Base-by-base conservation (phyloP, 73 alveolate genomes). In the Paraurostyla sp. region DNA sequence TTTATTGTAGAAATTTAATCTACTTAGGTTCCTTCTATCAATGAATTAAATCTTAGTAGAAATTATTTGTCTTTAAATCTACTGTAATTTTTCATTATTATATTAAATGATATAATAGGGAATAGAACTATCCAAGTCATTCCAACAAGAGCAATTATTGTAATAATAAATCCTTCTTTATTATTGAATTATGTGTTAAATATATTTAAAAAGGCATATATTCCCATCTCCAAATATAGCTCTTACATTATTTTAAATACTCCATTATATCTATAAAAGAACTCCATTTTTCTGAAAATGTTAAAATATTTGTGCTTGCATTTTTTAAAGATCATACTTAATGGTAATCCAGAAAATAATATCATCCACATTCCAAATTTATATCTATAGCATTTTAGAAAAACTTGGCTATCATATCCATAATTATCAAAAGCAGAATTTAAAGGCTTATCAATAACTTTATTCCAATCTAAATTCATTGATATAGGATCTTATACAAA, bases 171-270 rank as follows among this genome's bases (percentile, higher is more conserved):
- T 27, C 42, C 29, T 11, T 45, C 71, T 30, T 0, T n/a, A 27
- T 45, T 73, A 1, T 20, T 3, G 33, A 16, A 73, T 50, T 73
- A 30, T 2, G 46, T 13, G 46, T 50, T 73, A 45, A 43, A 9
- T 11, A 48, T 2, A 30, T 73, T 73, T 30, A 73, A 29, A 45
- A 13, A 73, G 7, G 87, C 87, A n/a, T 32, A 50, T 48, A 73
- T n/a, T 40, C 73, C 71, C 87, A 73, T 73, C 32, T 73, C 87
- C 0, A 73, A 29, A 50, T 73, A 73, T 23, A 73, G 22, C 42
- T 73, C 87, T 15, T 48, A 48, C 4, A 51, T 50, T 13, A 73
- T 20, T 4, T 43, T 45, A 9, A 73, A 27, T 13, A 36, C 15
- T 50, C 68, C 71, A 36, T 73, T 73, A 48, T 23, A 73, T n/a